Evolutionary conservation across 2,329 filamentous ascomycete species (phyloP).

Genomic region (Chaetomium strumarium): DNA sequence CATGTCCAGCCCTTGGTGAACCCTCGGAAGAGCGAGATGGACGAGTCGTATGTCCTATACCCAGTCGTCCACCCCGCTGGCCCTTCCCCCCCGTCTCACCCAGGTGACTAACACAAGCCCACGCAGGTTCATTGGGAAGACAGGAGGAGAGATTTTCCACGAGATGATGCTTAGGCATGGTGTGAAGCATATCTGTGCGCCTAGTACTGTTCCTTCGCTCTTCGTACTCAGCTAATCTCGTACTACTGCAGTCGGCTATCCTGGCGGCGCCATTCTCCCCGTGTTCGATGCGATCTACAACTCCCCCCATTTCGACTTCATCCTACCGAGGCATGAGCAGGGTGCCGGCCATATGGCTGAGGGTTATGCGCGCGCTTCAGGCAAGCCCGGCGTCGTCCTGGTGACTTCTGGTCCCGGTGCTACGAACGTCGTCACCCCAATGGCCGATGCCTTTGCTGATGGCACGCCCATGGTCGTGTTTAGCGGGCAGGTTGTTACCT

Average conservation of each 20-base stretch:
- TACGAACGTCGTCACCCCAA: constrained; percentile 92
- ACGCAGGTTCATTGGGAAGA: constrained; percentile 84
- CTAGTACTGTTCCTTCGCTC: not conserved
- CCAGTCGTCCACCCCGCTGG: no score
- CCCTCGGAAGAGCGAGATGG: constrained; percentile 57
- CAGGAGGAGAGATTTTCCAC: constrained; percentile 93
- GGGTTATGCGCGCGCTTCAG: constrained; percentile 89
- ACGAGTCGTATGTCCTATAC: constrained; percentile 64
- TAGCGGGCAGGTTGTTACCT: constrained; percentile 84
- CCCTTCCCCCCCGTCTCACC: no score
- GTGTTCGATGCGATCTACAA: constrained; percentile 99
- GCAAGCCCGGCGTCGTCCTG: constrained; percentile 90
- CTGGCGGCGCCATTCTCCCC: constrained; percentile 91
- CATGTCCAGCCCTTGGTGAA: constrained; percentile 67
- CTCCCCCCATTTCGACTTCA: constrained; percentile 92
- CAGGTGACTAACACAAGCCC: constrained; percentile 9
- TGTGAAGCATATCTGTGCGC: constrained; percentile 92
- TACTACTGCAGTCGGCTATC: constrained; percentile 64
- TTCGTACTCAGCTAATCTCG: not conserved
- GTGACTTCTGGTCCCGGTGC: constrained; percentile 96
- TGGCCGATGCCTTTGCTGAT: constrained; percentile 93
- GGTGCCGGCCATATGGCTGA: constrained; percentile 98
- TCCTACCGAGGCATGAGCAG: constrained; percentile 93
- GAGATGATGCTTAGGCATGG: constrained; percentile 95
- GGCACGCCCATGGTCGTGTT: constrained; percentile 96